Conservation (phyloP, 148 eudicot genomes). For the Rheum nobile region DNA sequence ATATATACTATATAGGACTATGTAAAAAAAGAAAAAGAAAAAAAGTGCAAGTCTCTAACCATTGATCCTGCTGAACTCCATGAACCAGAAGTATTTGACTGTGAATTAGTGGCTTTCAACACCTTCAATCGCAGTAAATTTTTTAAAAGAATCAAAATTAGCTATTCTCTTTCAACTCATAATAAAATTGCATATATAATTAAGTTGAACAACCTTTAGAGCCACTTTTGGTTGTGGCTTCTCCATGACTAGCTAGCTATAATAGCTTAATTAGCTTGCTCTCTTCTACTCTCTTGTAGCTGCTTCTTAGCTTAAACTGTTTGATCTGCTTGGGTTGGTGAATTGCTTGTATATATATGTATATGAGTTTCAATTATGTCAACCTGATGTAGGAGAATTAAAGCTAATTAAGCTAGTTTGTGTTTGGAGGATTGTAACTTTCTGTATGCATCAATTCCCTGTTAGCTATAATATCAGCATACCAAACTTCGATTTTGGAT, state of each 20-base stretch:
- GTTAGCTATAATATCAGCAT: not conserved
- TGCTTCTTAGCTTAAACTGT: not conserved
- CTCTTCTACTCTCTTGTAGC: not conserved
- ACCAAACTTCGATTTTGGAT: not conserved
- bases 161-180: not conserved
- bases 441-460: not conserved
- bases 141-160: not conserved
- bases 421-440: conserved; percentile 3
- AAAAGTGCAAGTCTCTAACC: too few relatives aligned
- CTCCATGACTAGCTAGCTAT: not conserved
- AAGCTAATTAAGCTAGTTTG: not conserved
- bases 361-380: not conserved
- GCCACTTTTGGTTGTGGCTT: not conserved
- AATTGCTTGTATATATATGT: not conserved
- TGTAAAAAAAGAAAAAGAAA: too few relatives aligned
- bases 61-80: too few relatives aligned
- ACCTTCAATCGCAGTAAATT: not conserved
- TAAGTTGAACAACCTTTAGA: not conserved
- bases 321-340: not conserved
- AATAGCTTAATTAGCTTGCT: not conserved
- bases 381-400: not conserved
- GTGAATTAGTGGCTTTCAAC: too few relatives aligned
- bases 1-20: not conserved
- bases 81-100: too few relatives aligned
- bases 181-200: not conserved